Conservation (phyloP, 345 rosid species). For the Populus deltoides region DNA sequence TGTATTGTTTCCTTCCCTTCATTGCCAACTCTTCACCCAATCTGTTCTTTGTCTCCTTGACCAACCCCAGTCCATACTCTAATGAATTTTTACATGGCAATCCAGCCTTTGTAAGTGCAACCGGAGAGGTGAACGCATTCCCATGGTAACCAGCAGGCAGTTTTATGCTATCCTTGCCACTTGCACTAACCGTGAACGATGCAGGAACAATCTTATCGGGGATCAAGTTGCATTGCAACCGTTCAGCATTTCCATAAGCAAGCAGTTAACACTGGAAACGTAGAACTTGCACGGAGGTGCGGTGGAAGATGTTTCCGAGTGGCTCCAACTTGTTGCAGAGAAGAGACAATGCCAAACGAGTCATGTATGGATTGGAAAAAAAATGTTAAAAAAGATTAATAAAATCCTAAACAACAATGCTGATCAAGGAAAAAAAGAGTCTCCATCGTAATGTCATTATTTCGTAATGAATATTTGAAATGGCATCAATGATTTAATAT, state of each 20-base stretch:
- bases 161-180: background rate
- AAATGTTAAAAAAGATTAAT: background rate
- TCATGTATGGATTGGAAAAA: background rate
- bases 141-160: slow-evolving; percentile 31
- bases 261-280: slow-evolving; percentile 13
- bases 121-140: slow-evolving; percentile 29
- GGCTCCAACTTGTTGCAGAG: slow-evolving; percentile 7
- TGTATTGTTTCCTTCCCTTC: background rate
- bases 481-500: no score
- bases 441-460: no score
- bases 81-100: slow-evolving; percentile 18
- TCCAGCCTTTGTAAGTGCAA: slow-evolving; percentile 17
- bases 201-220: slow-evolving; percentile 6
- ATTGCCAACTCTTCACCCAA: slow-evolving; percentile 20
- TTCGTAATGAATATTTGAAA: no score
- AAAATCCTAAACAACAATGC: no score
- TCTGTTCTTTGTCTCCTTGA: slow-evolving; percentile 9
- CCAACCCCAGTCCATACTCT: slow-evolving; percentile 19
- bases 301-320: slow-evolving; percentile 6
- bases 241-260: slow-evolving; percentile 20
- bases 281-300: background rate
- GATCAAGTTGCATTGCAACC: background rate
- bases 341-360: background rate
- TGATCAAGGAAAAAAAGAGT: background rate
- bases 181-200: background rate